Evolutionary conservation across 2,329 filamentous ascomycete genomes (phyloP), one percentile per base, ranked within the genome.

Genomic region (Ophiostoma angusticollis): DNA sequence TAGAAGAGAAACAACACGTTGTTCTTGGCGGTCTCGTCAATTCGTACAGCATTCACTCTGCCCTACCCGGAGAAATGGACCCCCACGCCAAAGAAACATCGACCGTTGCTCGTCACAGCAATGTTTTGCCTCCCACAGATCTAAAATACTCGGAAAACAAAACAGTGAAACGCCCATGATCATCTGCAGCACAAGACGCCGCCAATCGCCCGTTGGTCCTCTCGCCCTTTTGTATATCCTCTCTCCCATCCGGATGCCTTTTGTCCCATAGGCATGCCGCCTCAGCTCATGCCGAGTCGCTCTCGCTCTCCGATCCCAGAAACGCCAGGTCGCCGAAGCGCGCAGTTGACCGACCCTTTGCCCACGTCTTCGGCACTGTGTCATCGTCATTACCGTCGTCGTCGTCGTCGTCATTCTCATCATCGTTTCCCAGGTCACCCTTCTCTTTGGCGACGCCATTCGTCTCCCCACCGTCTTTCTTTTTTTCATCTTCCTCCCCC

Each of bases 201-300:
- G n/a, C 16, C n/a, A n/a, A n/a, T 25, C 18, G n/a, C 25, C 24
- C 25, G 9, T 18, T 21, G 4, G 30, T 34, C 13, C 21, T 14
- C 18, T 21, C n/a, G 3, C 19, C 31, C 11, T 4, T 35, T 38
- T 30, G 24, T 9, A 12, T 6, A 13, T 6, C 18, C 31, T 2
- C 8, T 14, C 16, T 21, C n/a, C 30, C 35, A 37, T 9, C 18
- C 35, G 9, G 35, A 12, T 14, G 23, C 18, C 16, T 35, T 28
- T 21, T 16, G n/a, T n/a, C n/a, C n/a, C n/a, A n/a, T n/a, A n/a
- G n/a, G n/a, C n/a, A n/a, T n/a, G n/a, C n/a, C n/a, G n/a, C n/a
- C n/a, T n/a, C n/a, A n/a, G 6, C 13, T 72, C 67, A 52, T 47
- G 81, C 78, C 3, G 68, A 74, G 45, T 84, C 80, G 43, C 74